Evolutionary conservation across 345 rosid genomes (phyloP).

Genomic region (Diplotaxis tenuifolia): DNA sequence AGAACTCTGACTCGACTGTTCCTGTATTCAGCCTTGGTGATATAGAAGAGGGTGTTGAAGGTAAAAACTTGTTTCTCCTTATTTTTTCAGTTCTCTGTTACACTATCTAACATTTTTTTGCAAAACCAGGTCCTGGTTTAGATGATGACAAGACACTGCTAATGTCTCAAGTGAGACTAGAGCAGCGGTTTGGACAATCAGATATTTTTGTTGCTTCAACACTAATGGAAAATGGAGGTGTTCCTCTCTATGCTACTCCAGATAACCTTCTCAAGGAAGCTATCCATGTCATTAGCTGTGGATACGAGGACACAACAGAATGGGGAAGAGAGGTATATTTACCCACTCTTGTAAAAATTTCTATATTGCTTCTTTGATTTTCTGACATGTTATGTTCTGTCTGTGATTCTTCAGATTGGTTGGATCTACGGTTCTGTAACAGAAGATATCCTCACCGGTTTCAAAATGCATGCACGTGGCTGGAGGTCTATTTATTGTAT

Average conservation of each 20-base stretch:
- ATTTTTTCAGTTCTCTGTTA: not conserved
- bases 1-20: not conserved
- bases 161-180: not conserved
- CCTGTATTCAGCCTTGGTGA: not conserved
- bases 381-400: not conserved
- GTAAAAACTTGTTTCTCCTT: not conserved
- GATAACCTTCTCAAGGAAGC: not conserved
- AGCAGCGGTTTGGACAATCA: not conserved
- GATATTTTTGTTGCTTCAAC: not conserved
- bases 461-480: not conserved
- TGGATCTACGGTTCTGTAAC: not conserved
- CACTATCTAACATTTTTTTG: not conserved
- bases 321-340: not conserved
- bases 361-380: not conserved
- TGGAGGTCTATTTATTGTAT: not conserved
- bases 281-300: not conserved
- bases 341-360: not conserved
- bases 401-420: not conserved
- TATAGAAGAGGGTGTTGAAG: not conserved
- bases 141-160: not conserved
- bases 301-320: not conserved
- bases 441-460: not conserved
- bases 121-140: not conserved
- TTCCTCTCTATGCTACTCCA: not conserved
- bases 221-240: not conserved